Evolutionary conservation across 352 stramenopile genomes (phyloP).

Genomic region (Pythium monospermum): DNA sequence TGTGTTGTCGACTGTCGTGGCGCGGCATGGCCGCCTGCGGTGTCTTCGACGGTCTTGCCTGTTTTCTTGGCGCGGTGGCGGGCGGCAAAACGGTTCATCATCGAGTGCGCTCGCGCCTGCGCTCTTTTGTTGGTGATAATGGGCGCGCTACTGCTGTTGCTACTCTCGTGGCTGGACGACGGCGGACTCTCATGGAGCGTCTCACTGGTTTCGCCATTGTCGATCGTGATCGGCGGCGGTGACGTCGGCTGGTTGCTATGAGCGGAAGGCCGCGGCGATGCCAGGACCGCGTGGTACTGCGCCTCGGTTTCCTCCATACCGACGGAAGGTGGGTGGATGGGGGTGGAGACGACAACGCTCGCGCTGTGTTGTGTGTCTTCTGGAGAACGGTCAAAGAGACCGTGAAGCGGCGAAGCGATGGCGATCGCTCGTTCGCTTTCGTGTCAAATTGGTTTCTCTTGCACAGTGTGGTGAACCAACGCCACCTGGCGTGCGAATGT

Average conservation of each 20-base stretch:
- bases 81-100: conserved; percentile 6
- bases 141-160: not conserved
- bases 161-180: conserved; percentile 2
- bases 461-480: too few relatives aligned
- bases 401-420: too few relatives aligned
- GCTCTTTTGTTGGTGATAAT: not conserved
- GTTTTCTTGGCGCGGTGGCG: conserved; percentile 15
- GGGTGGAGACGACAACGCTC: not conserved
- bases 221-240: not conserved
- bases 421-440: too few relatives aligned
- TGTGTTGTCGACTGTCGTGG: too few relatives aligned
- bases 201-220: conserved; percentile 13
- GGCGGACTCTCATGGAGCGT: conserved; percentile 24
- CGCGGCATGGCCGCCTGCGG: too few relatives aligned
- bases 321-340: too few relatives aligned
- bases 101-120: conserved; percentile 1
- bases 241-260: conserved; percentile 1
- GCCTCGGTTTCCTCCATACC: conserved; percentile 12
- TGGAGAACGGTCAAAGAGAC: not conserved
- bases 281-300: conserved; percentile 19
- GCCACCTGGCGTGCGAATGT: too few relatives aligned
- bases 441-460: too few relatives aligned
- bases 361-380: not conserved
- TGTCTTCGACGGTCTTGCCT: not conserved
- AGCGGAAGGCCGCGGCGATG: conserved; percentile 15